These are phyloP conservation scores for Noccaea caerulescens DNA, from an alignment of 345 rosid species.

Conservation along the genomic window DNA sequence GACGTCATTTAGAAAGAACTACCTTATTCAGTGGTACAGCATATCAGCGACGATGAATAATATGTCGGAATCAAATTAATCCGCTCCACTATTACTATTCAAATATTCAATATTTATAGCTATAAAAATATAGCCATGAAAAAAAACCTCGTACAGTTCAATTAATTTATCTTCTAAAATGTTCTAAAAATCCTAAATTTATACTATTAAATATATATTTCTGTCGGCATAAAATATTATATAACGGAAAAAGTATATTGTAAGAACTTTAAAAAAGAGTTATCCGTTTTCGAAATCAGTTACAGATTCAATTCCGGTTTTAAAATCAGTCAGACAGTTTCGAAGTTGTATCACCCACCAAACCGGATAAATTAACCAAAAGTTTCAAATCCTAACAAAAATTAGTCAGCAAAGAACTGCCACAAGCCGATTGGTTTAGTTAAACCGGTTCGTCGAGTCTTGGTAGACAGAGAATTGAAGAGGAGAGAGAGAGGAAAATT, in stretches of 20 bases:
- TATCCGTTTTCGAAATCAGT: conserved; percentile 16
- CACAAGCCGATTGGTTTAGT: conserved; percentile 13
- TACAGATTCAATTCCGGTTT: conserved; percentile 23
- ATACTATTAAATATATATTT: background rate
- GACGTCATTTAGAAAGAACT: conserved; percentile 1
- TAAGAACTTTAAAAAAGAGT: background rate
- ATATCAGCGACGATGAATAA: background rate
- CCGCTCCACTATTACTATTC: conserved; percentile 7
- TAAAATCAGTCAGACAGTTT: background rate
- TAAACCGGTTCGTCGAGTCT: conserved; percentile 23
- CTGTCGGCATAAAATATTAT: background rate
- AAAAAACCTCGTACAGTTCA: conserved; percentile 42
- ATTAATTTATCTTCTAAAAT: background rate
- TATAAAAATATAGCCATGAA: background rate
- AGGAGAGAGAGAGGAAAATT: conserved; percentile 13
- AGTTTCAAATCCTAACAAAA: background rate
- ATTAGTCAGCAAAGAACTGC: background rate
- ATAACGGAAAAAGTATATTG: conserved; percentile 26
- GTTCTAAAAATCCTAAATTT: background rate
- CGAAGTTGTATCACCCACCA: background rate
- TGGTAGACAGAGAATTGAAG: background rate
- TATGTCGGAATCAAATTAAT: conserved; percentile 8
- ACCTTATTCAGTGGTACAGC: conserved; percentile 14
- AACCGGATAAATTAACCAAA: conserved; percentile 15
- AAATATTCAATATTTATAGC: background rate